Evolutionary conservation across 139 green algal species (phyloP).

Genomic region (Chlamydomonas schloesseri): DNA sequence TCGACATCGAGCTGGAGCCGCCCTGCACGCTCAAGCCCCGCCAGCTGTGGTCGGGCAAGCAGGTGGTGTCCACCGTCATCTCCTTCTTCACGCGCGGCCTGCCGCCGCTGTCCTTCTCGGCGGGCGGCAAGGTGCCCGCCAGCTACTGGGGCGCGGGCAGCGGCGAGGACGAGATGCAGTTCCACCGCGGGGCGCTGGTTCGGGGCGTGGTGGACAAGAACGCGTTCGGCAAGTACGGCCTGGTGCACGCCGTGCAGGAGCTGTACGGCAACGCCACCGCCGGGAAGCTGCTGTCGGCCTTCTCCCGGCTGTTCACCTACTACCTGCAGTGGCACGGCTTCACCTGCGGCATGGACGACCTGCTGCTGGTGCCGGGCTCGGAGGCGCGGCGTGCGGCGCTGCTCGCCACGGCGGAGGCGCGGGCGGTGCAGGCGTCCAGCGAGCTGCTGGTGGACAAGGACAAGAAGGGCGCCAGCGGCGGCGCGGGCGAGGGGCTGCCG

Average conservation of each 20-base stretch:
- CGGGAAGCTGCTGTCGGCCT: constrained; percentile 81
- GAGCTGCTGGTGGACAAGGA: constrained; percentile 20
- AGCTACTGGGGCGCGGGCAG: constrained; percentile 85
- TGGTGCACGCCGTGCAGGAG: constrained; percentile 96
- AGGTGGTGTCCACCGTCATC: constrained; percentile 89
- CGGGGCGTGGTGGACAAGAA: constrained; percentile 95
- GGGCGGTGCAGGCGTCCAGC: neutral
- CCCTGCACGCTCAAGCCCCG: constrained; percentile 88
- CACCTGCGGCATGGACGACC: constrained; percentile 96
- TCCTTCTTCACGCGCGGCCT: constrained; percentile 78
- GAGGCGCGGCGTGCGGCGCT: constrained; percentile 32
- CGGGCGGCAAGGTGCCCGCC: constrained; percentile 78
- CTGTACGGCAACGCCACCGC: constrained; percentile 89
- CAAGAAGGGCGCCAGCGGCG: neutral
- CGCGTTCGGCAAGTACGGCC: constrained; percentile 92
- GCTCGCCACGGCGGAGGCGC: constrained; percentile 21
- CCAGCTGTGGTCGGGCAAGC: constrained; percentile 95
- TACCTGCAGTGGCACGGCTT: constrained; percentile 93
- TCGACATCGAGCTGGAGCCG: constrained; percentile 69
- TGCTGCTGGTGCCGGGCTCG: constrained; percentile 73
- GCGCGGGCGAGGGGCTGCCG: neutral
- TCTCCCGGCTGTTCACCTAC: constrained; percentile 91
- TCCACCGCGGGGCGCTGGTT: constrained; percentile 74
- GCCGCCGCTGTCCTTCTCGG: constrained; percentile 83
- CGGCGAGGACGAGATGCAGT: constrained; percentile 77